Base-by-base conservation (phyloP, 2,329 filamentous ascomycete genomes). In the Tolypocladium cylindrosporum region DNA sequence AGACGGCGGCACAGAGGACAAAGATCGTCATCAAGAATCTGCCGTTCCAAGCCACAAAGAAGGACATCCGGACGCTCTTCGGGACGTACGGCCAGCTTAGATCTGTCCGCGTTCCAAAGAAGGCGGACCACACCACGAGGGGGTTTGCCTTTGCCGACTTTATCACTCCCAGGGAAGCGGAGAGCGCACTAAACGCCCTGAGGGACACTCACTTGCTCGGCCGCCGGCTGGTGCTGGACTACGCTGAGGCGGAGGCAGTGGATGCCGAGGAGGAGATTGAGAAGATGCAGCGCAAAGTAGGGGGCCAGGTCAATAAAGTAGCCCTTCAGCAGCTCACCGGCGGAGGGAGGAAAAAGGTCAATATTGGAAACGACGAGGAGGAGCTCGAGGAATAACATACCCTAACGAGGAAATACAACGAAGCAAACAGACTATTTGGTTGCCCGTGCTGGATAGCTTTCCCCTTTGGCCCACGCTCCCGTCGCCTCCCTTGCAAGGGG, bases 11-110 rank as follows among this genome's bases (percentile, higher is more conserved):
- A 19, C 84, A 86, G 69, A 83, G 85, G 64, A 97, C 92, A 54
- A 97, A 97, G 81, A 88, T 99, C 69, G 87, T 97, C 74, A 88
- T 99, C 78, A 99, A 97, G 80, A 99, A 99, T 77, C 77, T 99
- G 73, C 93, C 94, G 24, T 99, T 99, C 77, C 91, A 97, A 77
- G 88, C 90, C 54, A 88, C 86, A 57, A 97, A 96, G 78, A 94
- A 95, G 73, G 94, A 99, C 71, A 82, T 99, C 59, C 85, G 90
- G 62, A 80, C 88, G 57, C 80, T 97, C 48, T 92, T 97, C 71
- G 86, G 89, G 61, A 86, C 90, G 41, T 97, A 97, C 74, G 95
- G 94, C 52, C 88, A 96, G 71, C 84, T 99, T 62, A 88, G 91
- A 68, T 93, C 91, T 56, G 90, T 99, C 61, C 89, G 94, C 62